Evolutionary conservation across 257 asterid species (phyloP), one percentile per base, ranked within the genome.

Genomic region (Salvia splendens): DNA sequence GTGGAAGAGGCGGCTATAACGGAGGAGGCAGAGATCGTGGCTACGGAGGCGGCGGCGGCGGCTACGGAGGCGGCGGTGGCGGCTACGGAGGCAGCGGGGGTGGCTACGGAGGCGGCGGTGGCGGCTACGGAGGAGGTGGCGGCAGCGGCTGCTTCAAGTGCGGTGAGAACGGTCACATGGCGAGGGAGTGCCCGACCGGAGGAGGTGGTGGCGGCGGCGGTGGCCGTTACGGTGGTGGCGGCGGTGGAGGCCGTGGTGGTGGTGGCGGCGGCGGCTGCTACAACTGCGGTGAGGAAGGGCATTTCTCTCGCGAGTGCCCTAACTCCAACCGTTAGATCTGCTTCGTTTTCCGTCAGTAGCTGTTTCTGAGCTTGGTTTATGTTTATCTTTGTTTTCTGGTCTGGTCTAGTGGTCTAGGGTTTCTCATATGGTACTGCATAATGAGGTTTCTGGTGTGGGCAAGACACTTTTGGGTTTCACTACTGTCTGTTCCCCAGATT

Each of bases 281-380:
- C 6, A 77, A 67, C 64, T 80, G 84, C 33, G 84, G 81, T 0
- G 84, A 76, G 8, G 79, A 33, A 0, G 84, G 84, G 0, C 84
- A 80, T 32, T 76, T 80, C 6, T 69, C 84, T 33, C 77, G 82
- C 3, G 84, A 80, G 16, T 81, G 85, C 70, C 85, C 85, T 0
- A 75, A 20, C 6, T 8, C 73, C 4, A 67, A 46, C 69, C 87
- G 85, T 43, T 82, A 52, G 84, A 79, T 57, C 49, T 52, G 41
- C 28, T 42, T 8, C 15, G 20, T 54, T 20, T 1, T 20, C 24
- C 24, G 24, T 4, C 33, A 0, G 48, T 56, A 33, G 50, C 24
- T 24, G 1, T 12, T 61, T 32, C 46, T 20, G 8, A 54, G 61
- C 41, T 49, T 35, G 74, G 62, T 48, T 71, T 54, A 7, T 69